Evolutionary conservation across 345 rosid genomes (phyloP), one percentile per base, ranked within the genome.

Genomic region (Eucalyptus pauciflora): DNA sequence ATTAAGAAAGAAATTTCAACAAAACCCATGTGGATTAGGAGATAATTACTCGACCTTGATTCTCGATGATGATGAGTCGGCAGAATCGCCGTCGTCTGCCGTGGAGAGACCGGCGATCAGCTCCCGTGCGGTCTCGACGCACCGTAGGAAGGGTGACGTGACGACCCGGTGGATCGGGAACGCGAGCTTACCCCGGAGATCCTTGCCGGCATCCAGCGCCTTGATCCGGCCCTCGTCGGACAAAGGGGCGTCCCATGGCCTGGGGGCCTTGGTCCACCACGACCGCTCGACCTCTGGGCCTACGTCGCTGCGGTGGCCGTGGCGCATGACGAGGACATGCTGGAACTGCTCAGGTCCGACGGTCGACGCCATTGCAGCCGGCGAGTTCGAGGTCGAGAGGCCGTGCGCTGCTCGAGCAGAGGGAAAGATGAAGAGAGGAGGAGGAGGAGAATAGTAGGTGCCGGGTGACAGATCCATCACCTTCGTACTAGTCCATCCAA

Each of bases 171-270:
- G 96, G 93, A 97, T 96, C 50, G 95, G 96, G 86, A 92, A 94
- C 22, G 88, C 90, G 85, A 96, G 93, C 41, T 86, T 89, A 50
- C 91, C 62, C 60, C 93, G 94, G 85, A 97, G 92, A 88, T 88
- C 80, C 86, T 90, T 92, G 60, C 97, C 98, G 1, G 95, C 89
- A 4, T 58, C 45, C 85, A 96, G 95, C 5, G 99, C 98, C 85
- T 97, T 88, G 48, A 62, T 29, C 56, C 88, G 90, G 37, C 99
- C 99, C 18, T 86, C 92, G 5, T 93, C 89, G 6, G 90, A 33
- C 4, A 97, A 90, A 15, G 96, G 97, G 1, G 99, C 98, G 89
- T 97, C 99, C 98, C 98, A 97, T 0, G 96, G 98, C 88, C 94
- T 92, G 11, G 90, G 89, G 4, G 96, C 98, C 7, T 91, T 92